phyloP scores from a whole-genome alignment of 139 green algal species.

The Klebsormidium nitens region DNA sequence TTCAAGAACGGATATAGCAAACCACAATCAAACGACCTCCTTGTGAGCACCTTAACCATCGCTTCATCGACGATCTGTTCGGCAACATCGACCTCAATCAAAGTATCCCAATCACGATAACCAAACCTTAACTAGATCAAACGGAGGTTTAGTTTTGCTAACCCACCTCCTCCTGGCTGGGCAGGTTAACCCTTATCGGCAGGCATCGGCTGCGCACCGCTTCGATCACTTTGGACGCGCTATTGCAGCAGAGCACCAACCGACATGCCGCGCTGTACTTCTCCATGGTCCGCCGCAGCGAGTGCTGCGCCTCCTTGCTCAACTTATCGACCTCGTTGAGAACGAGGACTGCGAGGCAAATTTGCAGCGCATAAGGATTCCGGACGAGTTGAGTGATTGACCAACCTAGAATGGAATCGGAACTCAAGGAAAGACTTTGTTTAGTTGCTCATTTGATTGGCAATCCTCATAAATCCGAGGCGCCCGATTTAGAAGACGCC shows the following conservation, averaged over 20 bases:
- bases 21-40: too few species aligned
- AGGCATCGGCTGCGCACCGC: slow-evolving; percentile 87
- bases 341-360: slow-evolving; percentile 59
- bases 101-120: background rate
- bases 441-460: too few species aligned
- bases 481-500: too few species aligned
- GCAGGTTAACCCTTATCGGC: slow-evolving; percentile 77
- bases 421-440: too few species aligned
- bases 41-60: too few species aligned
- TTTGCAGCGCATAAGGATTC: background rate
- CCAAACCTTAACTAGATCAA: too few species aligned
- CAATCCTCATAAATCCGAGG: too few species aligned
- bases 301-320: slow-evolving; percentile 82
- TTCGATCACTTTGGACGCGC: slow-evolving; percentile 85
- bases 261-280: slow-evolving; percentile 89
- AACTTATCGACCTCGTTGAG: slow-evolving; percentile 93
- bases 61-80: too few species aligned
- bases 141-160: too few species aligned
- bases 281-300: slow-evolving; percentile 94
- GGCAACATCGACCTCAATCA: background rate
- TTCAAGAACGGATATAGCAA: too few species aligned
- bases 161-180: slow-evolving; percentile 58
- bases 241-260: slow-evolving; percentile 79
- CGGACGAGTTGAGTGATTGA: too few species aligned
- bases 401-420: too few species aligned